These are phyloP conservation scores for Pleurotus tuber-regium DNA, from an alignment of 768 basidiomycete species.

Conservation along the genomic window DNA sequence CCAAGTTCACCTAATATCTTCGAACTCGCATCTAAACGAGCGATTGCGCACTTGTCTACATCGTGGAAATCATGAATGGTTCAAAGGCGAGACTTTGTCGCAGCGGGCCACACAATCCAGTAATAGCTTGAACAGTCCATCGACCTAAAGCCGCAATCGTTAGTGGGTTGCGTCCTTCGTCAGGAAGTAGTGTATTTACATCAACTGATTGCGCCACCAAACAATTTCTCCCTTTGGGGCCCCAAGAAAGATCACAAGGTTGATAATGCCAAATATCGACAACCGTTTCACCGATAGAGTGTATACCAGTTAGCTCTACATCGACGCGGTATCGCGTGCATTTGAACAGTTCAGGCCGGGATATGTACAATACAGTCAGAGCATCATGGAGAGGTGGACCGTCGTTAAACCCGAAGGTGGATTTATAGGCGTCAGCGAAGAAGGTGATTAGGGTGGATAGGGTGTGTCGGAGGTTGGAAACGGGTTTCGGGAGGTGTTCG, in stretches of 20 bases:
- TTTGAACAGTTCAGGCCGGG: slow-evolving; percentile 63
- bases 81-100: slow-evolving; percentile 61
- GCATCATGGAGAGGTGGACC: slow-evolving; percentile 90
- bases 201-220: slow-evolving; percentile 64
- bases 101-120: slow-evolving; percentile 56
- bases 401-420: slow-evolving; percentile 76
- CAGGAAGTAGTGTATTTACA: slow-evolving; percentile 38
- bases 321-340: slow-evolving; percentile 73
- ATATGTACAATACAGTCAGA: slow-evolving; percentile 75
- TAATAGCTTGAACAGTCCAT: slow-evolving; percentile 63
- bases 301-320: slow-evolving; percentile 67
- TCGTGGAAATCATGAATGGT: slow-evolving; percentile 22
- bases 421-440: slow-evolving; percentile 71
- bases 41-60: too few relatives aligned
- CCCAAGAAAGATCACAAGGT: slow-evolving; percentile 67
- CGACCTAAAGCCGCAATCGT: slow-evolving; percentile 41
- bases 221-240: slow-evolving; percentile 71
- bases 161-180: background rate
- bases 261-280: slow-evolving; percentile 74
- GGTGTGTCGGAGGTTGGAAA: slow-evolving; percentile 59
- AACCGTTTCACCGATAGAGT: slow-evolving; percentile 74
- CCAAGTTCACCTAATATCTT: too few relatives aligned
- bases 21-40: background rate
- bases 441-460: slow-evolving; percentile 72
- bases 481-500: slow-evolving; percentile 30